Evolutionary conservation across 306 rosid species (phyloP).

Genomic region (Ormosia semicastrata): DNA sequence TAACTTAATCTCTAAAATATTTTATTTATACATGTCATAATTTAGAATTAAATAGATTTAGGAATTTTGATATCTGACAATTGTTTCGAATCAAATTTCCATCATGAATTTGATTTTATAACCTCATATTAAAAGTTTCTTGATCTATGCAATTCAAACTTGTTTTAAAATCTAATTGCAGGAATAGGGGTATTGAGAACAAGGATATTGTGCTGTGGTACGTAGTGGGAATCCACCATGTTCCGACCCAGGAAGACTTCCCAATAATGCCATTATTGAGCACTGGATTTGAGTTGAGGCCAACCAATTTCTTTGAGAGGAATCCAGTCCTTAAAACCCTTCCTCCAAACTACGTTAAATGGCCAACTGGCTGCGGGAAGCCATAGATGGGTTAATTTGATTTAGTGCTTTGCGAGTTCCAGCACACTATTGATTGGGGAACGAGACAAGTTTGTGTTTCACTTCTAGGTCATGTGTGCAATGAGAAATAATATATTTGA

Average conservation of each 20-base stretch:
- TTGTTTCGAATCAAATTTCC: too few species aligned
- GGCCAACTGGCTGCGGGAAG: constrained; percentile 13
- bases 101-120: too few species aligned
- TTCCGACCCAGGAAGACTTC: constrained; percentile 62
- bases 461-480: not conserved
- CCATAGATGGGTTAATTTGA: not conserved
- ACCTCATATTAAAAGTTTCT: not conserved
- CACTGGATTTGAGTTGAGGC: constrained; percentile 59
- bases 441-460: not conserved
- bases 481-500: not conserved
- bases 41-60: too few species aligned
- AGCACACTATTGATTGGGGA: not conserved
- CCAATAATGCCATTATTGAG: constrained; percentile 66
- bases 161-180: constrained; percentile 9
- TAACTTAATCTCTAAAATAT: too few species aligned
- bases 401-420: not conserved
- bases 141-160: not conserved
- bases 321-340: constrained; percentile 58
- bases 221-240: constrained; percentile 66
- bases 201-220: constrained; percentile 59
- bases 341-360: constrained; percentile 14
- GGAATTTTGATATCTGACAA: too few species aligned
- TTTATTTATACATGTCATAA: too few species aligned
- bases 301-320: constrained; percentile 72
- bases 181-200: constrained; percentile 47